These are phyloP conservation scores for Saprolegnia parasitica DNA, from an alignment of 352 stramenopile species.

Conservation along the genomic window DNA sequence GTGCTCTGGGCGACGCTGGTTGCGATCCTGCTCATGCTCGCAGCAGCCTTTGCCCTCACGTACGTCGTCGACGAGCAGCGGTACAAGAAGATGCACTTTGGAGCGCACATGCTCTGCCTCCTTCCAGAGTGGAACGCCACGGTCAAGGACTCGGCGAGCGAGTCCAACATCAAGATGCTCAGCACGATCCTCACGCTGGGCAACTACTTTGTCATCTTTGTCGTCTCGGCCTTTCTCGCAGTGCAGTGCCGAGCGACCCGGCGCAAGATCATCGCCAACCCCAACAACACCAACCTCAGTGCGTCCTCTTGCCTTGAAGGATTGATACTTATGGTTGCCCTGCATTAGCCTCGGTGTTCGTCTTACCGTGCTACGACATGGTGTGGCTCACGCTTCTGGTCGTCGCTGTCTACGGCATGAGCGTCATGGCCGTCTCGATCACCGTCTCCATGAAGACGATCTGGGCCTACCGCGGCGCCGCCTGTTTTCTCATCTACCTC, in stretches of 20 bases:
- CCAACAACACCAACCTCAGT: slow-evolving; percentile 72
- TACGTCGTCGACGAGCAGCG: not conserved
- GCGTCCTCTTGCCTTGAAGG: slow-evolving; percentile 21
- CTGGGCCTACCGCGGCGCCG: not conserved
- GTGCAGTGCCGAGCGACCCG: slow-evolving; percentile 69
- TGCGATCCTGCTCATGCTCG: slow-evolving; percentile 12
- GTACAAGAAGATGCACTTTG: not conserved
- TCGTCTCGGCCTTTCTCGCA: slow-evolving; percentile 62
- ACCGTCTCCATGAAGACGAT: slow-evolving; percentile 18
- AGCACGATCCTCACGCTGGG: slow-evolving; percentile 50
- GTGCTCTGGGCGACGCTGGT: slow-evolving; percentile 14
- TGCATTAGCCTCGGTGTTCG: slow-evolving; percentile 56
- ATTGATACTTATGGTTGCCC: not conserved
- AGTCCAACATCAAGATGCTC: slow-evolving; percentile 32
- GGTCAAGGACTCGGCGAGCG: not conserved
- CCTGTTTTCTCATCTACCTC: slow-evolving; percentile 33
- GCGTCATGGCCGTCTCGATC: slow-evolving; percentile 46
- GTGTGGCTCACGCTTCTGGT: slow-evolving; percentile 79
- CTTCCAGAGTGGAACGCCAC: not conserved
- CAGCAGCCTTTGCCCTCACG: not conserved
- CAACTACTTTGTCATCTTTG: slow-evolving; percentile 65
- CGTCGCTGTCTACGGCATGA: slow-evolving; percentile 35
- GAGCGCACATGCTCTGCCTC: slow-evolving; percentile 8
- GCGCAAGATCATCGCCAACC: slow-evolving; percentile 62
- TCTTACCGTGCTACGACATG: slow-evolving; percentile 81